Percentiles rank a stretch among this genome's conserved stretches.
phyloP scores from a whole-genome alignment of 1,284 basidiomycete species.

The Waitea zeae region DNA sequence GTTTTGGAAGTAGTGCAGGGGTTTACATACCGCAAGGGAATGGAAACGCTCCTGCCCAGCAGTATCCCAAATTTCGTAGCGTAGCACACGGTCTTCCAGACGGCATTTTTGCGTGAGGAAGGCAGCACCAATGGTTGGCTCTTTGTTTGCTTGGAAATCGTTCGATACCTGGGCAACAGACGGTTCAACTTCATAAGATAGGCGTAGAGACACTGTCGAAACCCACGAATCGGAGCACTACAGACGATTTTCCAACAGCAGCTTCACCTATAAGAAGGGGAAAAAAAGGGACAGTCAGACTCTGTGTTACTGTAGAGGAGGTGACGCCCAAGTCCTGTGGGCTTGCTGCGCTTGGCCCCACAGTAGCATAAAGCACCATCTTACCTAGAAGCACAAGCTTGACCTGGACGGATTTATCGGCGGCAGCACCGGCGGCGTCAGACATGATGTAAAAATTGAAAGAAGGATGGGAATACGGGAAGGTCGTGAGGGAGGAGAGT shows the following conservation, averaged over 20 bases:
- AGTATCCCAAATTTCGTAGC: constrained; percentile 95
- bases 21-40: constrained; percentile 75
- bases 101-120: constrained; percentile 88
- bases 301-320: neutral
- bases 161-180: constrained; percentile 51
- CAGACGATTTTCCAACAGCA: constrained; percentile 98
- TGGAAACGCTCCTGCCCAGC: constrained; percentile 93
- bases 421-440: constrained; percentile 50
- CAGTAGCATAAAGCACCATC: no score
- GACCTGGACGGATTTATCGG: constrained; percentile 79
- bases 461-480: no score
- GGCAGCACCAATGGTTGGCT: constrained; percentile 95
- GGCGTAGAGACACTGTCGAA: neutral
- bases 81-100: constrained; percentile 78
- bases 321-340: no score
- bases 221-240: constrained; percentile 92
- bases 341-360: no score
- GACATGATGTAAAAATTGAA: no score
- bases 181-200: constrained; percentile 3
- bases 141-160: constrained; percentile 93
- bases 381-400: constrained; percentile 77
- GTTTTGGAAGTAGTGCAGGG: no score
- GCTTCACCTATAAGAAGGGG: constrained; percentile 66
- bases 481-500: no score
- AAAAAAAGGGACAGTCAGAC: neutral